These are phyloP conservation scores for Cercophora scortea DNA, from an alignment of 495 filamentous ascomycete species.

Conservation along the genomic window DNA sequence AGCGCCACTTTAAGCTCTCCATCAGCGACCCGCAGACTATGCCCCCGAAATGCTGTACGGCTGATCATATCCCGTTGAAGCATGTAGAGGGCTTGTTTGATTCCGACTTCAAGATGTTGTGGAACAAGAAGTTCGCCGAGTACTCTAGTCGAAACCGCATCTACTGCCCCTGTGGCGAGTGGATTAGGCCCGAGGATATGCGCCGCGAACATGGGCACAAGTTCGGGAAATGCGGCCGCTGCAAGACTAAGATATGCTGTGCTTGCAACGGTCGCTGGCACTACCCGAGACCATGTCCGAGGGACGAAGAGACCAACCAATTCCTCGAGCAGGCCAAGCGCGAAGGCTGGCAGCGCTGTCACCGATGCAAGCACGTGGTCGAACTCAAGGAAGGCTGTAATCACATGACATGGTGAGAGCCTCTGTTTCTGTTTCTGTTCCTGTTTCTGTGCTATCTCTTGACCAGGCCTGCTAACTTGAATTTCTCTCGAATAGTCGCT, in stretches of 20 bases:
- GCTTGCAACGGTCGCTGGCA: slow-evolving; percentile 70
- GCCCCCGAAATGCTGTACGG: slow-evolving; percentile 71
- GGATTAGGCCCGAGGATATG: slow-evolving; percentile 65
- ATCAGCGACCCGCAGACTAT: slow-evolving; percentile 68
- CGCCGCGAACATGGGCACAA: slow-evolving; percentile 39
- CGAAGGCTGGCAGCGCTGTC: slow-evolving; percentile 71
- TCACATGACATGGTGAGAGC: slow-evolving; percentile 71
- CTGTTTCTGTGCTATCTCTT: not conserved
- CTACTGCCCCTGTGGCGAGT: slow-evolving; percentile 75
- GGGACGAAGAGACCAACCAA: slow-evolving; percentile 57
- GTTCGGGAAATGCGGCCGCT: slow-evolving; percentile 55
- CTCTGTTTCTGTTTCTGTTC: not conserved
- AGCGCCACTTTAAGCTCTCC: slow-evolving; percentile 62
- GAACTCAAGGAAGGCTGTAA: slow-evolving; percentile 76
- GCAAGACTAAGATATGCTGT: slow-evolving; percentile 66
- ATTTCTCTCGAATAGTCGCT: slow-evolving; percentile 44
- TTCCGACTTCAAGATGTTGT: slow-evolving; percentile 60
- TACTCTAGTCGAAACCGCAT: slow-evolving; percentile 65
- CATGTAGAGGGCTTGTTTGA: slow-evolving; percentile 70
- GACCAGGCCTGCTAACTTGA: not conserved
- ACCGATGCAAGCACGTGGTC: slow-evolving; percentile 65
- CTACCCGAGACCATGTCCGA: slow-evolving; percentile 55
- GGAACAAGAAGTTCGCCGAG: slow-evolving; percentile 71
- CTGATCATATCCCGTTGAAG: slow-evolving; percentile 62
- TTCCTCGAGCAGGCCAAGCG: slow-evolving; percentile 61